These are phyloP conservation scores for Tetrapisispora taiwanensis DNA, from an alignment of 805 yeast genomes.

Conservation along the genomic window DNA sequence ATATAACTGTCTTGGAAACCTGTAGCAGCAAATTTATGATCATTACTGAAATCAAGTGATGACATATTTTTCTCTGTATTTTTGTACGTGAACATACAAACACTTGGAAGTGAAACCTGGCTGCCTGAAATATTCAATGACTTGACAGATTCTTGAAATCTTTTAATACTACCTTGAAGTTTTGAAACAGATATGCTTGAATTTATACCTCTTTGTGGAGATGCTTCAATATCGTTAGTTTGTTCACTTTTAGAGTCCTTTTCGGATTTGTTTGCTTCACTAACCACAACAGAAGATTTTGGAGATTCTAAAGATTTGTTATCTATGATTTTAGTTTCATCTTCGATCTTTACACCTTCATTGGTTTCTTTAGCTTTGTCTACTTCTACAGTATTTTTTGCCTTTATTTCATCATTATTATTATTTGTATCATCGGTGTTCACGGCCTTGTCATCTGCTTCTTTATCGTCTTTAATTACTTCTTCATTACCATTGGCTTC, in stretches of 20 bases:
- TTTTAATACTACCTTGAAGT: conserved; percentile 63
- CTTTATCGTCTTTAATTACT: no score
- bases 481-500: no score
- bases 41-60: conserved; percentile 75
- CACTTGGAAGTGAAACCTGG: conserved; percentile 83
- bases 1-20: conserved; percentile 90
- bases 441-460: no score
- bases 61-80: conserved; percentile 84
- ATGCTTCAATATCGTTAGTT: not conserved
- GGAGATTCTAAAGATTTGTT: not conserved
- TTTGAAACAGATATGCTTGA: conserved; percentile 59
- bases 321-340: no score
- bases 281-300: not conserved
- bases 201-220: not conserved
- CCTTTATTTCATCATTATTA: no score
- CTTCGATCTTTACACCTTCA: no score
- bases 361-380: no score
- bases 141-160: conserved; percentile 73
- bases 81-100: conserved; percentile 96
- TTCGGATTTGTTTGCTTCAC: no score
- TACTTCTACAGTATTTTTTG: no score
- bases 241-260: not conserved
- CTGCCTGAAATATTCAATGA: conserved; percentile 55
- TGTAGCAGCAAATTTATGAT: conserved; percentile 77
- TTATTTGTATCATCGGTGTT: no score